A percentile compares a stretch with the other conserved stretches of the same genome.
Conservation (phyloP, 2,329 filamentous ascomycete species). For the Elsinoe perseae region DNA sequence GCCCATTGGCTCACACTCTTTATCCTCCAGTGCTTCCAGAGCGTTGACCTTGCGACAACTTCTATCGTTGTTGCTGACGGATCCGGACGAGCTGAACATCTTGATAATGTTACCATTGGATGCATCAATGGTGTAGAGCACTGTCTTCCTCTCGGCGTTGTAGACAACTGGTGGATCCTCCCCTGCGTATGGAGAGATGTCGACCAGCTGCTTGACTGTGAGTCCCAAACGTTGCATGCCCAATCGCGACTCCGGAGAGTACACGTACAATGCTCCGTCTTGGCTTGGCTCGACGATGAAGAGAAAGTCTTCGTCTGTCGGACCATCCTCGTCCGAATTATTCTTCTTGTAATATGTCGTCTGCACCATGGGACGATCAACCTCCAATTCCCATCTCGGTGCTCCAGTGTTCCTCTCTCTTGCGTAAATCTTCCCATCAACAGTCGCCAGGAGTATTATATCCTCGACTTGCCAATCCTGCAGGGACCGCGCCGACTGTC, state of each 20-base stretch:
- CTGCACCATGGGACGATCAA: slow-evolving; percentile 82
- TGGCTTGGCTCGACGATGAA: slow-evolving; percentile 93
- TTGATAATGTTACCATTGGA: slow-evolving; percentile 74
- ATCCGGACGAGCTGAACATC: slow-evolving; percentile 70
- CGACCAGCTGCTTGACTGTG: slow-evolving; percentile 81
- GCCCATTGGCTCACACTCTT: slow-evolving; percentile 69
- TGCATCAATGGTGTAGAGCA: slow-evolving; percentile 81
- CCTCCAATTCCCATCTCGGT: slow-evolving; percentile 76
- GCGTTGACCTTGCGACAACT: slow-evolving; percentile 66
- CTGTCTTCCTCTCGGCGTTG: slow-evolving; percentile 84
- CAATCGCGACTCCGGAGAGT: slow-evolving; percentile 57
- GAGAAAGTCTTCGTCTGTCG: slow-evolving; percentile 64
- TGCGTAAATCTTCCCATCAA: slow-evolving; percentile 93
- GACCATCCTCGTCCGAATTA: slow-evolving; percentile 53
- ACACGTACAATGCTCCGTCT: slow-evolving; percentile 80
- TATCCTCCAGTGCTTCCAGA: slow-evolving; percentile 48
- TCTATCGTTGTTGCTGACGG: slow-evolving; percentile 57
- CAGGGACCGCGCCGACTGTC: slow-evolving; percentile 90
- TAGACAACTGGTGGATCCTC: slow-evolving; percentile 74
- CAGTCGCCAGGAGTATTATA: slow-evolving; percentile 98
- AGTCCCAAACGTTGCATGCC: slow-evolving; percentile 60
- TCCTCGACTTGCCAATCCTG: slow-evolving; percentile 99
- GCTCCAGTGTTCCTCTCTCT: slow-evolving; percentile 79
- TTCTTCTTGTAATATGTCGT: slow-evolving; percentile 71
- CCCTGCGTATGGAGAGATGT: slow-evolving; percentile 67